A percentile compares a stretch with the other conserved stretches of the same genome.
phyloP scores from a whole-genome alignment of 2,329 filamentous ascomycete species.

The Colletotrichum tanaceti region DNA sequence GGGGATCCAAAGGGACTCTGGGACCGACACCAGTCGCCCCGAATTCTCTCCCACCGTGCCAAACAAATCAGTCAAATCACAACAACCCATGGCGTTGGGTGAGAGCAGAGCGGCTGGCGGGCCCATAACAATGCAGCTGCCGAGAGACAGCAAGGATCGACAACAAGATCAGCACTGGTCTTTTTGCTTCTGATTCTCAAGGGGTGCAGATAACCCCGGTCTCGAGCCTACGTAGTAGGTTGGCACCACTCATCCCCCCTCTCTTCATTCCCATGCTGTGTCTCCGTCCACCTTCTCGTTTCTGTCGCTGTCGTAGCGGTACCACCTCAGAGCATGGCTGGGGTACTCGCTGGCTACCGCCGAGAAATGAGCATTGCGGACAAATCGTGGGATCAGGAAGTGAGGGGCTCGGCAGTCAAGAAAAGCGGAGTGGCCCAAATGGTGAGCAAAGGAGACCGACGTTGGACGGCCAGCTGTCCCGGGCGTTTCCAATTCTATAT shows the following conservation, averaged over 20 bases:
- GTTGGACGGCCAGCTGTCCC: background rate
- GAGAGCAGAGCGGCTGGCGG: no score
- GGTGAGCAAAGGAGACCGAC: slow-evolving; percentile 11
- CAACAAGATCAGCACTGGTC: slow-evolving; percentile 13
- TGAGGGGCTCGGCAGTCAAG: background rate
- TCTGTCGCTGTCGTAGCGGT: no score
- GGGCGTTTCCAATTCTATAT: background rate
- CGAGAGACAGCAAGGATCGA: slow-evolving; percentile 13
- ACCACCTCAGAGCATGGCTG: background rate
- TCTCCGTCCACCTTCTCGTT: background rate
- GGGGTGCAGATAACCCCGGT: background rate
- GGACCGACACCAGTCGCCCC: background rate
- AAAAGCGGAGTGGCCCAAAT: background rate
- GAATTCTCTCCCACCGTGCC: background rate
- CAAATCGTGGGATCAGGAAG: background rate
- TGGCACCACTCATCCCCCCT: no score
- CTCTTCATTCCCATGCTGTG: background rate
- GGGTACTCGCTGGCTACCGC: background rate
- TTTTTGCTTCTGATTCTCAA: background rate
- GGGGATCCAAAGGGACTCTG: no score
- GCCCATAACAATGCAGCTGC: slow-evolving; percentile 9
- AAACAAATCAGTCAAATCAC: background rate
- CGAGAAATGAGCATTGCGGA: background rate
- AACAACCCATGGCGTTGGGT: background rate
- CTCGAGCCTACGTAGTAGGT: no score